These are phyloP conservation scores for Prunus padus DNA, from an alignment of 306 rosid species.

Conservation along the genomic window DNA sequence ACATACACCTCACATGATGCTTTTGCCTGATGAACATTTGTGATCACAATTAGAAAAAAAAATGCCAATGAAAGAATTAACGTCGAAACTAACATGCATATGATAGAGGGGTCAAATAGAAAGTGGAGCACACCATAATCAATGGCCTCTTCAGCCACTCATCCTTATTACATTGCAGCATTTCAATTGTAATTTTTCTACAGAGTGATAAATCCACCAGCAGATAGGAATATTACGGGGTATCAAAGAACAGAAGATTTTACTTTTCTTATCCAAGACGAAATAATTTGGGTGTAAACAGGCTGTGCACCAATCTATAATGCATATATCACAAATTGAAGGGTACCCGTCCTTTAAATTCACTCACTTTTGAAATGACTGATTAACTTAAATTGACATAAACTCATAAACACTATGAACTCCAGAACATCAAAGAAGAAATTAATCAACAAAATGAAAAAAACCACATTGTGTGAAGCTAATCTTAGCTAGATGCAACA, in stretches of 20 bases:
- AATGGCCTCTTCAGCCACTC: background rate
- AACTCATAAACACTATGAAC: background rate
- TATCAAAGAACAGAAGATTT: background rate
- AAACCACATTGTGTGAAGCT: background rate
- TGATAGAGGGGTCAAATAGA: background rate
- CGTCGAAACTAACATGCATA: background rate
- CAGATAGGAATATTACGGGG: background rate
- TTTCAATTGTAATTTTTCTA: background rate
- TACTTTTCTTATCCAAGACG: background rate
- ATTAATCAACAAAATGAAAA: background rate
- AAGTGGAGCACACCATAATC: background rate
- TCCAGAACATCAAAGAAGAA: background rate
- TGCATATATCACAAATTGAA: background rate
- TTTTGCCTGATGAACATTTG: constrained; percentile 47
- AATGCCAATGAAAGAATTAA: background rate
- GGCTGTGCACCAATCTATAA: background rate
- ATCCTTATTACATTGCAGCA: background rate
- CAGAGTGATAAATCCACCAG: background rate
- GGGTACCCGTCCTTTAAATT: background rate
- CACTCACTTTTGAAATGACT: background rate
- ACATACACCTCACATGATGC: constrained; percentile 77
- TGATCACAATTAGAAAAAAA: constrained; percentile 2
- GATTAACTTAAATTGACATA: background rate
- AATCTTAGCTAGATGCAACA: background rate
- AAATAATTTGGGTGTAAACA: background rate